Evolutionary conservation across 169 alveolate genomes (phyloP), one percentile per base, ranked within the genome.

Genomic region (Babesia bigemina): DNA sequence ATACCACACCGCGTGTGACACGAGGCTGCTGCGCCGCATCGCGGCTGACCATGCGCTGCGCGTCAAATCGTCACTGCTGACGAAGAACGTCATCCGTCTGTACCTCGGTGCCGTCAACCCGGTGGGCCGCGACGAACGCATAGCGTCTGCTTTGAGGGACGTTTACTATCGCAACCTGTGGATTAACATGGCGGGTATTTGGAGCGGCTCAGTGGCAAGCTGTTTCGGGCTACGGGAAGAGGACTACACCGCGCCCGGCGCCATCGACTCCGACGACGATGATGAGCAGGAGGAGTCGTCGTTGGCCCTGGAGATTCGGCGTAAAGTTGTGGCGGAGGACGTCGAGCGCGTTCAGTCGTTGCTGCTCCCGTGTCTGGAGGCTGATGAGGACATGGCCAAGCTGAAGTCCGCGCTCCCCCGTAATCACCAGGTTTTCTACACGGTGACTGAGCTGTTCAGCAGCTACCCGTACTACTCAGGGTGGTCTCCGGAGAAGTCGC

Each of bases 401-500:
- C 28, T 63, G 28, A 63, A 33, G 19, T 60, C 61, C 0, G 4
- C 73, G 4, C 48, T 63, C 17, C 74, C 79, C 53, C 39, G 72
- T 8, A 79, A 79, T 56, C 39, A 33, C 28, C 75, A 71, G 66
- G 33, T 79, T 22, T 71, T 44, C 63, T 79, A 70, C 65, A 61
- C 50, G 29, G 39, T 79, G 22, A 72, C 79, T 28, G 50, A 44
- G 19, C 67, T 71, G 24, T 79, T 79, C 60, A 26, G 56, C 36
- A 52, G 47, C 26, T 62, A 79, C 62, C 87, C 87, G 11, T 44
- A 62, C 67, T 79, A 70, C 53, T 70, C 87, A 4, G 84, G 87
- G 29, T 79, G 78, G 67, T 57, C 82, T 10, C 63, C 70, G 12
- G 87, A 79, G 48, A 79, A 79, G 26, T 26, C 63, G 22, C 56